Percentiles rank a stretch among this genome's conserved stretches.
Conservation (phyloP, 2,329 filamentous ascomycete genomes). For the Cercospora sojina region DNA sequence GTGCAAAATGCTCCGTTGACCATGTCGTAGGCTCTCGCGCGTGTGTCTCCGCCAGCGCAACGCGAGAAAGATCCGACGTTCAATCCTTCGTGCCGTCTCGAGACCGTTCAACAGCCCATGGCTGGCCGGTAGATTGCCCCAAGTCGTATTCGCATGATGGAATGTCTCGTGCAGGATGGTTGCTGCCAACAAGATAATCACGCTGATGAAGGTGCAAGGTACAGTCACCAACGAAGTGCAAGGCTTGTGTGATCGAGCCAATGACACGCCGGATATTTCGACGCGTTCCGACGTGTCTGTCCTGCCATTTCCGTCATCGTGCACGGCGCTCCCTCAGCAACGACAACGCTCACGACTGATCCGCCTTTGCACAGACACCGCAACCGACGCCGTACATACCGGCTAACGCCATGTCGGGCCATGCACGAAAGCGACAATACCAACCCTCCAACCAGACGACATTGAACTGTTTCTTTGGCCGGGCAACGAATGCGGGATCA, state of each 20-base stretch:
- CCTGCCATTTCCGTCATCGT: conserved; percentile 3
- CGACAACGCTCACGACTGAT: neutral
- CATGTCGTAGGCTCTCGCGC: neutral
- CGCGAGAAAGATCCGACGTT: neutral
- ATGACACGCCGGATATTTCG: neutral
- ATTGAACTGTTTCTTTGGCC: conserved; percentile 48
- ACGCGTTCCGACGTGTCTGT: conserved; percentile 3
- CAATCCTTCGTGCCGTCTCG: neutral
- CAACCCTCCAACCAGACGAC: conserved; percentile 40
- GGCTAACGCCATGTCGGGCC: conserved; percentile 16
- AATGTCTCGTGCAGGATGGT: neutral
- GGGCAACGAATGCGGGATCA: conserved; percentile 21
- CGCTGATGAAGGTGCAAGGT: neutral
- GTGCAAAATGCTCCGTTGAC: neutral
- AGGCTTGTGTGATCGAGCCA: neutral
- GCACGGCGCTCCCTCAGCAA: neutral
- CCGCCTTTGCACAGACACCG: neutral
- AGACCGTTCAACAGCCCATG: neutral
- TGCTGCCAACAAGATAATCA: neutral
- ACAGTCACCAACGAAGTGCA: neutral
- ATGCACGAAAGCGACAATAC: conserved; percentile 45
- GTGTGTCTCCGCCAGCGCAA: neutral
- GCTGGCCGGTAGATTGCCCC: neutral
- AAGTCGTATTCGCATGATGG: neutral
- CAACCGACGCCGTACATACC: neutral